Evolutionary conservation across 164 flowering plant species (phyloP), one percentile per base, ranked within the genome.

Genomic region (Liquidambar formosana): DNA sequence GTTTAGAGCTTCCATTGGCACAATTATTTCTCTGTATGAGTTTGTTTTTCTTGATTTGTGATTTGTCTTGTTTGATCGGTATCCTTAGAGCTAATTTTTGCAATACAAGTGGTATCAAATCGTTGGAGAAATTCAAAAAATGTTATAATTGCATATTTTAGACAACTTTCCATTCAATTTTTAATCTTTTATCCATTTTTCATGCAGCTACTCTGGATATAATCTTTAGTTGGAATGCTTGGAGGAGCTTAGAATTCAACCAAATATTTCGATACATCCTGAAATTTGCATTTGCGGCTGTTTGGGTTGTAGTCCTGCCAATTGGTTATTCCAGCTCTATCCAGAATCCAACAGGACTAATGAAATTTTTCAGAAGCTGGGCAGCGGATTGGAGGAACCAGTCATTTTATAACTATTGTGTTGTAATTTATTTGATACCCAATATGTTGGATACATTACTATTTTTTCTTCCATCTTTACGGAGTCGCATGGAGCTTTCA

Each of bases 121-220:
- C n/a, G n/a, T n/a, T n/a, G n/a, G n/a, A n/a, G n/a, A n/a, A n/a
- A n/a, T n/a, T n/a, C n/a, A n/a, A n/a, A n/a, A n/a, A n/a, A n/a
- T n/a, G n/a, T n/a, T n/a, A n/a, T n/a, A n/a, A n/a, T n/a, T n/a
- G n/a, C n/a, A n/a, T n/a, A n/a, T n/a, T n/a, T n/a, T n/a, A n/a
- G n/a, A n/a, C n/a, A n/a, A n/a, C n/a, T n/a, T n/a, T n/a, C n/a
- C n/a, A n/a, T n/a, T n/a, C n/a, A n/a, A n/a, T n/a, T n/a, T n/a
- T n/a, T n/a, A n/a, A n/a, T n/a, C n/a, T n/a, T n/a, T n/a, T n/a
- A n/a, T n/a, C n/a, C n/a, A n/a, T n/a, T n/a, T n/a, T n/a, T 60
- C 58, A 18, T 86, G 84, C 94, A 96, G 98, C 97, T 69, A 61
- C 85, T 64, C 73, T 96, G 81, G 99, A 96, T 75, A 89, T 93